Conservation (phyloP, 2,329 filamentous ascomycete species). For the Alternaria incomplexa region DNA sequence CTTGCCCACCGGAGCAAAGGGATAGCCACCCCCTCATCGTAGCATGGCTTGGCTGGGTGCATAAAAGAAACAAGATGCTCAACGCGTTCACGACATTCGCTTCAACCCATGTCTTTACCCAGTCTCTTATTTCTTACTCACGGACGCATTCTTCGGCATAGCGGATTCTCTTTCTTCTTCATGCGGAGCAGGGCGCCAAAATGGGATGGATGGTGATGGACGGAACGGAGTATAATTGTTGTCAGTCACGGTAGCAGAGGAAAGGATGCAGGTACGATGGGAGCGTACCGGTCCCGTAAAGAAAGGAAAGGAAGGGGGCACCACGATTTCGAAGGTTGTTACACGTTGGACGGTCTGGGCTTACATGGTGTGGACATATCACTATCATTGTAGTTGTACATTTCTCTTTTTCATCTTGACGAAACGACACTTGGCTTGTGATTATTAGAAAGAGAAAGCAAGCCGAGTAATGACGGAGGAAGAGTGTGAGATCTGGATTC, state of each 20-base stretch:
- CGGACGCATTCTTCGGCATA: neutral
- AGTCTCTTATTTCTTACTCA: neutral
- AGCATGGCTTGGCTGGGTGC: neutral
- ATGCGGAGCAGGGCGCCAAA: neutral
- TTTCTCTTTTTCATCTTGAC: neutral
- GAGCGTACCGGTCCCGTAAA: neutral
- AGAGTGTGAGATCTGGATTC: neutral
- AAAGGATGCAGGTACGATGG: neutral
- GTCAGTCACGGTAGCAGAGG: neutral
- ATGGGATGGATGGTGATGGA: neutral
- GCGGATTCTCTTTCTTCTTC: neutral
- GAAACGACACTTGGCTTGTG: constrained; percentile 6
- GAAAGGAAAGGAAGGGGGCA: neutral
- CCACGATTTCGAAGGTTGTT: neutral
- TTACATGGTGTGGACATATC: neutral
- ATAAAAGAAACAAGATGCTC: neutral
- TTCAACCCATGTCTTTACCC: neutral
- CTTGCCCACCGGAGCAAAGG: neutral
- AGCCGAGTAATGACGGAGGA: neutral
- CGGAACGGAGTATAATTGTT: neutral
- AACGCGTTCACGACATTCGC: neutral
- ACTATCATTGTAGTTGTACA: constrained; percentile 9
- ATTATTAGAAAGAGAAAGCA: neutral
- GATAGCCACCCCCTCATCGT: neutral
- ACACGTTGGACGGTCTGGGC: neutral